Conservation (phyloP, 768 basidiomycete species). For the Myochromella boudieri region DNA sequence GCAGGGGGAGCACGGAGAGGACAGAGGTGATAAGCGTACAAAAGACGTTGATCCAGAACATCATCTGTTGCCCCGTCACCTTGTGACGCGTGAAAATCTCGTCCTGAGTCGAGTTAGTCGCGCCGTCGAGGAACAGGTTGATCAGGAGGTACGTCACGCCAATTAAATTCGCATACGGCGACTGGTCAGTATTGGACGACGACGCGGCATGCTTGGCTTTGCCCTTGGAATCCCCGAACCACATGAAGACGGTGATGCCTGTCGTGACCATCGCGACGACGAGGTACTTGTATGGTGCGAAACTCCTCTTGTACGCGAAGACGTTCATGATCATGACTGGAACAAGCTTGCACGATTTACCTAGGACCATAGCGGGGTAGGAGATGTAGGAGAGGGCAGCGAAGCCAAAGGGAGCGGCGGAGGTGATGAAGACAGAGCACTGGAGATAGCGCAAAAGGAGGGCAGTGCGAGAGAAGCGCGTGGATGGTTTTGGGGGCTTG, state of each 20-base stretch:
- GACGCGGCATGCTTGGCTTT: conserved; percentile 37
- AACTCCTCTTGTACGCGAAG: conserved; percentile 87
- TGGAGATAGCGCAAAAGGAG: conserved; percentile 79
- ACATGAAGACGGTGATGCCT: conserved; percentile 95
- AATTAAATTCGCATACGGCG: conserved; percentile 60
- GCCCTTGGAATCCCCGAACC: conserved; percentile 63
- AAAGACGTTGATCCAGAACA: conserved; percentile 96
- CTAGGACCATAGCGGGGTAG: conserved; percentile 98
- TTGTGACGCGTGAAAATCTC: conserved; percentile 85
- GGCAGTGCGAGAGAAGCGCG: conserved; percentile 37
- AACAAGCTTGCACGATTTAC: conserved; percentile 98
- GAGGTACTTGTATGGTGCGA: conserved; percentile 92
- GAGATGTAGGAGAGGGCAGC: conserved; percentile 93
- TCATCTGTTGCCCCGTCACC: conserved; percentile 92
- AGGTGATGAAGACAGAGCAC: conserved; percentile 84
- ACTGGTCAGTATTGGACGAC: conserved; percentile 30
- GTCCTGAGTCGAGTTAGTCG: conserved; percentile 95
- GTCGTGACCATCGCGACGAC: conserved; percentile 91
- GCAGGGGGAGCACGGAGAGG: conserved; percentile 74
- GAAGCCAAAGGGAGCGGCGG: conserved; percentile 95
- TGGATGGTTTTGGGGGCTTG: conserved; percentile 29
- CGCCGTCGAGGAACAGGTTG: conserved; percentile 90
- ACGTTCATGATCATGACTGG: conserved; percentile 99
- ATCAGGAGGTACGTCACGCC: conserved; percentile 76
- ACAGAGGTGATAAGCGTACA: conserved; percentile 71